Conservation (phyloP, 768 basidiomycete species). For the Termitomyces sp. region DNA sequence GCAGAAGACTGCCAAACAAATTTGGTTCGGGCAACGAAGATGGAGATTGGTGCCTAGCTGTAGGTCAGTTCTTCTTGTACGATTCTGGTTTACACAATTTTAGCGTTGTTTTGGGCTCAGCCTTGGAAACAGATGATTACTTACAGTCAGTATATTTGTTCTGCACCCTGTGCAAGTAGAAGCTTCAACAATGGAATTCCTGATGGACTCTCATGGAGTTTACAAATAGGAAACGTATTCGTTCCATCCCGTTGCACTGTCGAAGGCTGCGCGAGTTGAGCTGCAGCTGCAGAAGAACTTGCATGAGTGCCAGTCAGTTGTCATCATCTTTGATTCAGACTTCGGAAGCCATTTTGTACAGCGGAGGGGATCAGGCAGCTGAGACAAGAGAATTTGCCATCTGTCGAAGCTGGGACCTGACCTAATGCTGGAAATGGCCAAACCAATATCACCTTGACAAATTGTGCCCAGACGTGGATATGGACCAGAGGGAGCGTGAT, state of each 20-base stretch:
- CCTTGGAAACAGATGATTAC: background rate
- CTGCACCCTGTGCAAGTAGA: background rate
- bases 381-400: background rate
- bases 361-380: background rate
- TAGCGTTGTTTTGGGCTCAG: background rate
- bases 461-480: background rate
- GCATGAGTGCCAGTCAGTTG: background rate
- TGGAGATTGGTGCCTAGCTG: background rate
- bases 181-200: background rate
- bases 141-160: slow-evolving; percentile 1
- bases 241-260: background rate
- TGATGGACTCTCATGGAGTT: background rate
- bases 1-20: background rate
- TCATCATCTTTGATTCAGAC: background rate
- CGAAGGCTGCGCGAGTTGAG: background rate
- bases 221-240: background rate
- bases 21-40: background rate
- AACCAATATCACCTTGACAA: background rate
- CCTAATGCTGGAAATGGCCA: background rate
- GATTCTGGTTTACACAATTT: background rate
- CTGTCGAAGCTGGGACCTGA: background rate
- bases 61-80: background rate
- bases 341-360: background rate
- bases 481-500: background rate
- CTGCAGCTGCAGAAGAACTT: background rate